Evolutionary conservation across 208 protist species (phyloP), one percentile per base, ranked within the genome.

Genomic region (Trypanosoma vivax): DNA sequence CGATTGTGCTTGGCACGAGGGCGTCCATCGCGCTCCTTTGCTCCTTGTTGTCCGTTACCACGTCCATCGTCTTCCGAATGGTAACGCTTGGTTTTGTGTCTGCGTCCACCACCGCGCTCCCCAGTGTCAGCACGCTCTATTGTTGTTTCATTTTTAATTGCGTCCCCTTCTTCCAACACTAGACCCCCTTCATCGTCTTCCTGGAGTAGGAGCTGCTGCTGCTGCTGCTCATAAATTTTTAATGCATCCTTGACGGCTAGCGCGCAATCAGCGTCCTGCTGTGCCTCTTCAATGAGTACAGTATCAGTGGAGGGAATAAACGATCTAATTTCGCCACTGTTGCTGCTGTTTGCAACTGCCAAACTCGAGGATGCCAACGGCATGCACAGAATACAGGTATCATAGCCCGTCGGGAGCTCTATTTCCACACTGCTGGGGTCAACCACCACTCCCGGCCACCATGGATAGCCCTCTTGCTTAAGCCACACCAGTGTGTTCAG

Each of bases 401-500:
- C 73, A 43, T 55, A 65, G n/a, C 70, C 78, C 23, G 62, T 70
- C 40, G 64, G 73, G 14, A 78, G 43, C 24, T 60, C 51, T 50
- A 65, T 46, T 23, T 58, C 67, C 19, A 61, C 19, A 18, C 41
- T 41, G 1, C 42, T 43, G 2, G 80, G 70, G 59, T 89, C 81
- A 0, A 82, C 16, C 21, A 92, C 71, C 1, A 87, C 47, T 3
- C 73, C 78, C 0, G 85, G 85, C 82, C 85, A 92, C 82, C 85
- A 92, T n/a, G 85, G 85, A 53, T 83, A 86, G 39, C 62, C 81
- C 10, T 51, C 37, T 64, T 82, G 73, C 59, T 90, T 85, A 33
- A 89, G 43, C 85, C 85, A 92, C n/a, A 92, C 85, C 48, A 76
- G 71, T 3, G 72, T 41, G 53, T 79, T 65, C 1, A 81, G 29